Evolutionary conservation across 2,329 filamentous ascomycete species (phyloP), one percentile per base, ranked within the genome.

Genomic region (Colletotrichum agaves): DNA sequence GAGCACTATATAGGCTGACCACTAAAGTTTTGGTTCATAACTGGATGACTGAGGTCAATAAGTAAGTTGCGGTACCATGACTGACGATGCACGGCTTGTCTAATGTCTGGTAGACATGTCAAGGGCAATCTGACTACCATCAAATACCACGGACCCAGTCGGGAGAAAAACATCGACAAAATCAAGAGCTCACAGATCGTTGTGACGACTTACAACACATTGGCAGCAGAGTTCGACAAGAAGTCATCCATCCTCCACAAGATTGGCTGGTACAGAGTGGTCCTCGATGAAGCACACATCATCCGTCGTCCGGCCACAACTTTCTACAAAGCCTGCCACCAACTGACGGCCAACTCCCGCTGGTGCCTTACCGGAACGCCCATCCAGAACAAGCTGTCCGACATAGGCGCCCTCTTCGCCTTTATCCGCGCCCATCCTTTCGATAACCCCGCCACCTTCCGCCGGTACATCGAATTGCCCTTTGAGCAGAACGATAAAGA

Each of bases 351-450:
- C 0, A 75, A 77, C 2, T 81, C 78, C 0, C 78, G 85, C 8
- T 88, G 85, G 85, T 86, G 84, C 68, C 75, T 87, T 1, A 84
- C 83, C 0, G 85, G 84, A 1, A 87, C 85, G 0, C 85, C 85
- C 0, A 83, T 88, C 23, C 85, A 88, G 64, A 88, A 88, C 69
- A 76, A 75, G 2, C 75, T 88, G 0, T 81, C 83, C 6, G 85
- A 88, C 55, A 78, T 88, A 3, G 85, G 82, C 0, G 78, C 84
- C 0, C 75, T 88, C 0, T 79, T 87, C 46, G 77, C 79, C 1
- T 87, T 88, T 68, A 72, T 87, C 21, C 74, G 77, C 47, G 77
- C 81, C 1, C 74, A 75, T 19, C 81, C 79, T 1, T 83, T 85
- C 64, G 74, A 81, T 35, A 80, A 73, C n/a, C 66, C 78, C 4